These are phyloP conservation scores for Achlya hypogyna DNA, from an alignment of 352 stramenopile species.

Conservation along the genomic window DNA sequence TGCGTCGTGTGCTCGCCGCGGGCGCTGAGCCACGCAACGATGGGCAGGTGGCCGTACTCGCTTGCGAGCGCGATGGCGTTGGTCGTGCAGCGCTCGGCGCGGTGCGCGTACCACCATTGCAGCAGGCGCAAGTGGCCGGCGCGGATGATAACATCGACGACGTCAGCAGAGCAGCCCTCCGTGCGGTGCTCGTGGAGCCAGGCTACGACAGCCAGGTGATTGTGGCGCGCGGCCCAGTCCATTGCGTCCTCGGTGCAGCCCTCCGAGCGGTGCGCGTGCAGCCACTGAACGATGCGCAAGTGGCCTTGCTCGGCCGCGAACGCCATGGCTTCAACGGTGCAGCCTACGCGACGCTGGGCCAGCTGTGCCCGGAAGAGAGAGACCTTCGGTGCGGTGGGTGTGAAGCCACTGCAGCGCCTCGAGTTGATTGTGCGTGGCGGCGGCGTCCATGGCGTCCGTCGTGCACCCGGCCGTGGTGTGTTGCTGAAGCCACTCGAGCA, in stretches of 20 bases:
- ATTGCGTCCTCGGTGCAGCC: slow-evolving; percentile 25
- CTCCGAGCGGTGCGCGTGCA: slow-evolving; percentile 27
- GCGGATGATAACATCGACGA: slow-evolving; percentile 28
- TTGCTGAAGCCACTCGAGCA: slow-evolving; percentile 30
- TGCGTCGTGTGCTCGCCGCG: slow-evolving; percentile 4
- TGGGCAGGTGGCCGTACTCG: slow-evolving; percentile 17
- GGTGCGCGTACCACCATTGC: slow-evolving; percentile 22
- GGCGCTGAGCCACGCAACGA: slow-evolving; percentile 18
- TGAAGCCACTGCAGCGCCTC: slow-evolving; percentile 39
- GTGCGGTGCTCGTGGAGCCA: slow-evolving; percentile 26
- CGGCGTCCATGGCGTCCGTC: slow-evolving; percentile 70
- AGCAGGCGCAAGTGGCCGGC: slow-evolving; percentile 26
- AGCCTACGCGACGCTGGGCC: not conserved
- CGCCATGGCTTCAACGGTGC: slow-evolving; percentile 24
- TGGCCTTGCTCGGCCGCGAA: slow-evolving; percentile 28
- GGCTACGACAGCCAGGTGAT: slow-evolving; percentile 26
- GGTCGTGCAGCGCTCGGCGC: slow-evolving; percentile 5
- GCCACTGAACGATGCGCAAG: slow-evolving; percentile 30
- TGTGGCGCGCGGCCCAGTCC: slow-evolving; percentile 29
- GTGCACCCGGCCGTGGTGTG: slow-evolving; percentile 34
- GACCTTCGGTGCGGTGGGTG: slow-evolving; percentile 1
- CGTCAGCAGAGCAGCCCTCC: slow-evolving; percentile 24
- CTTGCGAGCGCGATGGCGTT: slow-evolving; percentile 20
- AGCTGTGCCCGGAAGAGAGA: not conserved
- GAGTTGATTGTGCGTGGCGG: slow-evolving; percentile 50